Evolutionary conservation across 805 yeast species (phyloP), one percentile per base, ranked within the genome.

Genomic region (Jamesozyma hellenica): DNA sequence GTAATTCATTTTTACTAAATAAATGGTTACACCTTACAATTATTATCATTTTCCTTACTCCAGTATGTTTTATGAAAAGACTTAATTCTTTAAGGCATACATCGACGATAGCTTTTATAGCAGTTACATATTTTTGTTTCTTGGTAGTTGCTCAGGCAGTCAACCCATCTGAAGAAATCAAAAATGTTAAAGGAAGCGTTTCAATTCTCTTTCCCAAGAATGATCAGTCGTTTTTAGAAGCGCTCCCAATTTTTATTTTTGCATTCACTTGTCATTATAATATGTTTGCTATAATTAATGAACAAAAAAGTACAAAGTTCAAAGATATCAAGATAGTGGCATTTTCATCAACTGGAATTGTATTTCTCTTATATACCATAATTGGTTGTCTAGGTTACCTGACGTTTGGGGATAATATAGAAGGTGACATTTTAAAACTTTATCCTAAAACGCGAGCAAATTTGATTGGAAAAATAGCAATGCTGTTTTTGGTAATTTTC

Each of bases 221-320:
- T 4, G 52, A 67, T 7, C 44, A 66, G 0, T 55, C 69, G 3
- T 63, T 77, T 14, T 67, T 87, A 14, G 68, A 79, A 26, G 75
- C 90, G 9, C 75, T 87, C 56, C 90, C 96, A 15, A 82, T 88
- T 47, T 77, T 87, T 49, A 88, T 88, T 10, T 87, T 88, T 66
- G 95, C 95, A 0, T 88, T 77, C 61, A 88, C 96, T 1, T 90
- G 96, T 52, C 96, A 90, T 55, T 96, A 88, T 60, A 88, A 88
- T 62, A 84, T 85, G 85, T 85, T 84, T 53, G 75, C 94, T 1
- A 72, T 87, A 42, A 74, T 87, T 40, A 88, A 88, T 52, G 96
- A 88, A 62, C 70, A 87, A 21, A 61, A 60, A 27, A 76, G 76
- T 47, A 72, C 70, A 46, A 64, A 80, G 0, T 61, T 72, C 12